Percentiles rank a stretch among this genome's conserved stretches.
These are phyloP conservation scores for Ilex asprella DNA, from an alignment of 257 asterid genomes.

Conservation along the genomic window DNA sequence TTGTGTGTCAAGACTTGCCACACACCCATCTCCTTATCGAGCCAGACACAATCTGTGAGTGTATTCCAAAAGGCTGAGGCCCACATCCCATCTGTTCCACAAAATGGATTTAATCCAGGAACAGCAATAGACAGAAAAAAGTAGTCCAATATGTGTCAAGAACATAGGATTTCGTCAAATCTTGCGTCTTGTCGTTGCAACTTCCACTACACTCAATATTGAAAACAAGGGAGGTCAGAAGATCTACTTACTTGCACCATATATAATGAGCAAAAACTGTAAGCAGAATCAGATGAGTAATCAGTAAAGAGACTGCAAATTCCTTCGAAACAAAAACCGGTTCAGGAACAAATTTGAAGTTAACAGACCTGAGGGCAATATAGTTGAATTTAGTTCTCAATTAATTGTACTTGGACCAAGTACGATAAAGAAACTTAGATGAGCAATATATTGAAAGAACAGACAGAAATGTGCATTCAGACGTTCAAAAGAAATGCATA, in stretches of 20 bases:
- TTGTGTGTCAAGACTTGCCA: not conserved
- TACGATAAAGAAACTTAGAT: not conserved
- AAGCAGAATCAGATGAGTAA: conserved; percentile 37
- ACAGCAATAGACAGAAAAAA: not conserved
- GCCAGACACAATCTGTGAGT: not conserved
- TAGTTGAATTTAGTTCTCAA: conserved; percentile 7
- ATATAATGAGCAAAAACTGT: conserved; percentile 38
- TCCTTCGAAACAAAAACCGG: conserved; percentile 32
- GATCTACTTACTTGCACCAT: conserved; percentile 41
- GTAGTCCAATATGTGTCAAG: too few relatives aligned
- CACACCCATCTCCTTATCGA: not conserved
- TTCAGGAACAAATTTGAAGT: conserved; percentile 53
- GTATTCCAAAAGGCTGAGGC: not conserved
- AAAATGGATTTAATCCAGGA: not conserved
- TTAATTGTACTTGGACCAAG: not conserved
- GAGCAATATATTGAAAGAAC: not conserved
- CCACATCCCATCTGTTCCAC: not conserved
- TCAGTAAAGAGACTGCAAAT: conserved; percentile 35
- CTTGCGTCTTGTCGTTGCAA: not conserved
- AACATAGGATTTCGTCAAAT: too few relatives aligned
- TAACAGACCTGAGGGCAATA: conserved; percentile 38
- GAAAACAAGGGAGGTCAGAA: not conserved
- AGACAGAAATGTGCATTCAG: too few relatives aligned
- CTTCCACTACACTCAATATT: not conserved
- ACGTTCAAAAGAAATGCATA: too few relatives aligned